phyloP scores from a whole-genome alignment of 2,329 filamentous ascomycete species.

The Drechslerella dactyloides region DNA sequence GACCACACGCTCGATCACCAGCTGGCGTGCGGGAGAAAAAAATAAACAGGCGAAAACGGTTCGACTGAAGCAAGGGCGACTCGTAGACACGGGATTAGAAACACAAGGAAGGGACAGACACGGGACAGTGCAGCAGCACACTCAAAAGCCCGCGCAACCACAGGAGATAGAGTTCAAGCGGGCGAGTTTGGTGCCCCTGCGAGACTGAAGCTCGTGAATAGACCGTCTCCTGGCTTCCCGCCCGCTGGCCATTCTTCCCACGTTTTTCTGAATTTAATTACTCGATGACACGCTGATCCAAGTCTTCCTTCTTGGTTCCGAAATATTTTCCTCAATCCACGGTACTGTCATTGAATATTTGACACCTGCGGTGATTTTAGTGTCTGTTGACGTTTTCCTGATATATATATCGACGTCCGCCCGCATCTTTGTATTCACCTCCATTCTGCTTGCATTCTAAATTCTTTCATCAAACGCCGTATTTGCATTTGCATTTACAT shows the following conservation, averaged over 20 bases:
- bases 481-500: conserved; percentile 35
- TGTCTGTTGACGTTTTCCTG: neutral
- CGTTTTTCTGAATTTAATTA: conserved; percentile 45
- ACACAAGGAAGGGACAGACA: no score
- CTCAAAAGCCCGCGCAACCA: conserved; percentile 10
- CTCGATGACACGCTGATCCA: conserved; percentile 47
- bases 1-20: conserved; percentile 26
- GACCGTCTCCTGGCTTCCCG: conserved; percentile 30
- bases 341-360: conserved; percentile 28
- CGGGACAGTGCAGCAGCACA: conserved; percentile 45
- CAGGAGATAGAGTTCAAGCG: neutral
- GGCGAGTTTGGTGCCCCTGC: no score
- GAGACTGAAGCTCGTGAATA: conserved; percentile 33
- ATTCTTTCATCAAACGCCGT: conserved; percentile 50
- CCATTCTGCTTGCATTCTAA: conserved; percentile 49
- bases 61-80: conserved; percentile 10
- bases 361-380: neutral
- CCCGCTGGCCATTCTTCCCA: conserved; percentile 32
- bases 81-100: conserved; percentile 21
- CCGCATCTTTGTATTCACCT: conserved; percentile 26
- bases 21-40: neutral
- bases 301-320: conserved; percentile 23
- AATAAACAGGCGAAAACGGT: neutral
- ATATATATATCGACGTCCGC: conserved; percentile 45
- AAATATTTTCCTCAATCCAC: conserved; percentile 27